Evolutionary conservation across 2,329 filamentous ascomycete species (phyloP), one percentile per base, ranked within the genome.

Genomic region (Penicillium polonicum): DNA sequence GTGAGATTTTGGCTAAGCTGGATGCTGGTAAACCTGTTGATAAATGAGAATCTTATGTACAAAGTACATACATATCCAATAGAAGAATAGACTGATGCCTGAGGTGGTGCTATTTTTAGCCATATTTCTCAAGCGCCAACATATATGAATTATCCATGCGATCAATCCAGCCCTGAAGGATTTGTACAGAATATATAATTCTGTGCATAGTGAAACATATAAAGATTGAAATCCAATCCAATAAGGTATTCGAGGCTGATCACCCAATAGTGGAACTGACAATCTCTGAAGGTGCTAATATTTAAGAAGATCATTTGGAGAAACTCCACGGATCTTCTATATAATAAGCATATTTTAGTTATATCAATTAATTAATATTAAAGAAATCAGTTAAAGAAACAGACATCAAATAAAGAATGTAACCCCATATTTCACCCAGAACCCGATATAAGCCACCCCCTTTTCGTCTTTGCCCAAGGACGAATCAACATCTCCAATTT

Each of bases 1-100:
- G 61, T 50, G 59, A 64, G 35, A 10, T 63, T 0, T 52, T 67
- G 45, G 31, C 48, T 7, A 44, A 48, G 12, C 48, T 67, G 13
- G 62, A 68, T 55, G 54, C 59, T 29, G 15, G 5, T 15, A 63
- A 54, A 23, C 43, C 54, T 23, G 41, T 36, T n/a, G 39, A 33
- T 29, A n/a, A 31, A 13, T 56, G 31, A 56, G 2, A 2, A 21
- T 21, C 7, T 21, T 45, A 6, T 36, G 27, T 46, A 8, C 3
- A 31, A 31, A 13, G 10, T 12, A 13, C 10, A 31, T 29, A 9
- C 2, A 2, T 31, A 12, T 31, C 29, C 10, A 21, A 60, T 38
- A 31, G 6, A 23, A 25, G 43, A 19, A 38, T 12, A 19, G 36
- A 33, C 5, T 25, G 15, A 27, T 25, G 35, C 8, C 35, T 17